Percentiles rank a stretch among this genome's conserved stretches.
Conservation (phyloP, 352 stramenopile species). For the Globisporangium paddicum region DNA sequence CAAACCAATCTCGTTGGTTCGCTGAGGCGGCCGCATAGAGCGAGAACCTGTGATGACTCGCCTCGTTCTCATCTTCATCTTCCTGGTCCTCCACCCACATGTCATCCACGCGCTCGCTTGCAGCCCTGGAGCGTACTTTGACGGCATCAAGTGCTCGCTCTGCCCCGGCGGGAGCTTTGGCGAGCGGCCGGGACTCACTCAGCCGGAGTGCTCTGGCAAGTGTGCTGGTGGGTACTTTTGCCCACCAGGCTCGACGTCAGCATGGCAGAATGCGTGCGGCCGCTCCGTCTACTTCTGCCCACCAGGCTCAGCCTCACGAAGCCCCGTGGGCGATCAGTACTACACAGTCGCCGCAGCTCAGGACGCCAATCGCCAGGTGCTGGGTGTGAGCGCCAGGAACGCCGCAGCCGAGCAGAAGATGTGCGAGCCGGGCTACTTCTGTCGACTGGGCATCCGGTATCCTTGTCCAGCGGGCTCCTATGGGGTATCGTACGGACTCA, state of each 20-base stretch:
- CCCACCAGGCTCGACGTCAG: constrained; percentile 48
- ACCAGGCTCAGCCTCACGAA: constrained; percentile 32
- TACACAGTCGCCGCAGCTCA: constrained; percentile 42
- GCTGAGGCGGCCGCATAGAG: too few relatives aligned
- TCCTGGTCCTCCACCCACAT: not conserved
- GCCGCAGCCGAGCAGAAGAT: constrained; percentile 5
- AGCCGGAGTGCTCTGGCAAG: constrained; percentile 35
- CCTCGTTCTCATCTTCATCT: not conserved
- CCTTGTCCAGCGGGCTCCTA: constrained; percentile 47
- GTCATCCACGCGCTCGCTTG: constrained; percentile 22
- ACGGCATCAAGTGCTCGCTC: constrained; percentile 28
- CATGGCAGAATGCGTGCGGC: constrained; percentile 44
- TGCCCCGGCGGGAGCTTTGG: constrained; percentile 56
- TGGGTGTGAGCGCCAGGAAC: constrained; percentile 1
- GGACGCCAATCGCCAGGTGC: not conserved
- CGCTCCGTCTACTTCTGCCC: constrained; percentile 56
- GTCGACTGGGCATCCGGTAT: constrained; percentile 46
- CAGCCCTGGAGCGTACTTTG: constrained; percentile 40
- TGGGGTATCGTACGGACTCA: constrained; percentile 30
- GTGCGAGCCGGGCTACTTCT: constrained; percentile 70
- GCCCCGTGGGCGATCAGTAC: constrained; percentile 37
- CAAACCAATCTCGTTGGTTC: not conserved
- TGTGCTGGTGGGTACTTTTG: constrained; percentile 55
- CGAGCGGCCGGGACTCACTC: constrained; percentile 27
- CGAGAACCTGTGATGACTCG: too few relatives aligned